Base-by-base conservation (phyloP, 768 basidiomycete genomes). In the Trametopsis cervina region DNA sequence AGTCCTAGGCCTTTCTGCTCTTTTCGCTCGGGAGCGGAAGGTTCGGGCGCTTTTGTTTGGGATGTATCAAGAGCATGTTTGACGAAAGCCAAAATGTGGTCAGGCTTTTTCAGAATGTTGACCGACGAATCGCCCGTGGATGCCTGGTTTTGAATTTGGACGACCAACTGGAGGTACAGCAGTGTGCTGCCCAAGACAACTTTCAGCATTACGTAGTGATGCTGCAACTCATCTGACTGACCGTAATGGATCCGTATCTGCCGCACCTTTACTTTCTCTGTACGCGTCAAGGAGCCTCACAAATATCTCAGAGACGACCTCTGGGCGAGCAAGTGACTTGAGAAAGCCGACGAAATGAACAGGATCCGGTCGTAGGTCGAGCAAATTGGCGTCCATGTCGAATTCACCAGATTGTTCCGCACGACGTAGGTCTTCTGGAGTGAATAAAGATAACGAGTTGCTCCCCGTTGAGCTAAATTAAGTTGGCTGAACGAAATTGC, bases 71-170 rank as follows among this genome's bases (percentile, higher is more conserved):
- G 67, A 1, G 86, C 85, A 50, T 89, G 81, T 47, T 84, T 85
- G 21, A 97, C 73, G 60, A 96, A 96, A 2, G 76, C 70, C n/a
- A 98, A 63, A 9, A 94, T 74, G 48, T 93, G 81, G 9, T 74
- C 74, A 0, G 89, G 85, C 50, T 84, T 77, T 38, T 63, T 65
- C 27, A 83, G 67, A 24, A 93, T 77, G 51, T 74, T 81, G 3
- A 75, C 72, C 0, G 78, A 70, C 13, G 72, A 65, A 15, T 75
- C 71, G 18, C 75, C 73, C 36, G 73, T 69, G 0, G 81, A 75
- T 3, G 90, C 66, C 44, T 80, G 74, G 1, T 78, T 71, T 61
- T 93, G 88, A 72, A 96, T 85, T 56, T 85, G 80, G 52, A 92
- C 71, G 26, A 90, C 79, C 27, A 95, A 70, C 59, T 94, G 90